Evolutionary conservation across 257 asterid species (phyloP).

Genomic region (Agastache rugosa): DNA sequence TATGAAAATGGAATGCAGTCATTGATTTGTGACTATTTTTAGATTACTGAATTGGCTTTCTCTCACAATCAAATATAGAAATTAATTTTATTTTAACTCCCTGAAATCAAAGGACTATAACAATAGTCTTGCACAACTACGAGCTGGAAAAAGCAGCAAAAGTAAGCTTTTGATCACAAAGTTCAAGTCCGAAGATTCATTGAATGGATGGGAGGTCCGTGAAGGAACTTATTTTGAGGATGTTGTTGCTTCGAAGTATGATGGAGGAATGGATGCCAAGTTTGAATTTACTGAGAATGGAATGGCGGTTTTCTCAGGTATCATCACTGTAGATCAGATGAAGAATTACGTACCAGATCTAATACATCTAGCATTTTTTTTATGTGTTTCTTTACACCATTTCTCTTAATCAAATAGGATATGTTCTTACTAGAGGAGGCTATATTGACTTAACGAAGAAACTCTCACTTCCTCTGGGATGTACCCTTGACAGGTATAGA

Average conservation of each 20-base stretch:
- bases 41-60: not conserved
- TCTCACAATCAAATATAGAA: slow-evolving; percentile 5
- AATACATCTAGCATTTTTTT: slow-evolving; percentile 2
- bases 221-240: slow-evolving; percentile 93
- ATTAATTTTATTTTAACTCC: slow-evolving; percentile 19
- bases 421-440: slow-evolving; percentile 92
- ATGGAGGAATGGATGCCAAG: slow-evolving; percentile 96
- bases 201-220: slow-evolving; percentile 93
- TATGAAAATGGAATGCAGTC: not conserved
- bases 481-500: slow-evolving; percentile 88
- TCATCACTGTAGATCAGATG: slow-evolving; percentile 1
- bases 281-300: slow-evolving; percentile 79
- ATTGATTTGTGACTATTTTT: not conserved
- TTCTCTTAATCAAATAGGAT: slow-evolving; percentile 54
- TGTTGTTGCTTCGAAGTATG: slow-evolving; percentile 72
- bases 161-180: slow-evolving; percentile 90
- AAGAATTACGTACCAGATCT: slow-evolving; percentile 1
- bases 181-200: slow-evolving; percentile 80
- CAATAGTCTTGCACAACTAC: slow-evolving; percentile 85
- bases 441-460: slow-evolving; percentile 75
- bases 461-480: slow-evolving; percentile 86
- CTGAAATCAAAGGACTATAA: slow-evolving; percentile 71
- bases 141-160: slow-evolving; percentile 99
- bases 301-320: slow-evolving; percentile 84
- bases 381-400: slow-evolving; percentile 2